Evolutionary conservation across 140 eudicot species (phyloP), one percentile per base, ranked within the genome.

Genomic region (Anethum foeniculum): DNA sequence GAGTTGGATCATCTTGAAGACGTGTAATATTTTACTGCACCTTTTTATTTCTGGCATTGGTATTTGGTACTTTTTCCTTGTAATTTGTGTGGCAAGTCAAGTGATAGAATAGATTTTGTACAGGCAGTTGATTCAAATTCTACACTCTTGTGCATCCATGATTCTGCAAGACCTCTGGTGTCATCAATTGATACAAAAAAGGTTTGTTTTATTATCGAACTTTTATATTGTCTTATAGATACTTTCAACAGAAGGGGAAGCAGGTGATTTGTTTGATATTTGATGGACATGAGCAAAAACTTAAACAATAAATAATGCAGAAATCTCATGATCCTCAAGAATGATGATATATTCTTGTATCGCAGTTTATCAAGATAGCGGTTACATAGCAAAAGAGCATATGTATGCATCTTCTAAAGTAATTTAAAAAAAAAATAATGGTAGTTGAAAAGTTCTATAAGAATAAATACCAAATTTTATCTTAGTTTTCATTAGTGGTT

Each of bases 141-240:
- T 65, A 97, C 90, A 84, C 97, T 96, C 76, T 93, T 88, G 38
- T 96, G 99, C 88, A 85, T 96, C 85, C 99, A 96, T 77, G 99
- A 96, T 88, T 96, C 99, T 84, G 99, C 99, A 75, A 91, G 99
- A 88, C 99, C 99, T 78, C 87, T 96, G 74, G 97, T 91, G 80
- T 85, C 84, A 58, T 75, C 96, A 28, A 81, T 64, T 71, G 99
- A 93, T 83, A 86, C 91, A 60, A 83, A 83, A 79, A 96, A 96
- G 98, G 99, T 96, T 80, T 82, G 82, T 71, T 69, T 21, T 36
- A 7, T 62, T 75, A 11, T 7, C 8, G 10, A 27, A 19, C 25
- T 19, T 5, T 54, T 54, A 30, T 2, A 15, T 28, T 32, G 18
- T 13, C 69, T 76, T 73, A 38, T 77, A 71, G 25, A 79, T 62